Evolutionary conservation across 2,329 filamentous ascomycete genomes (phyloP), one percentile per base, ranked within the genome.

Genomic region (Fusarium miscanthi): DNA sequence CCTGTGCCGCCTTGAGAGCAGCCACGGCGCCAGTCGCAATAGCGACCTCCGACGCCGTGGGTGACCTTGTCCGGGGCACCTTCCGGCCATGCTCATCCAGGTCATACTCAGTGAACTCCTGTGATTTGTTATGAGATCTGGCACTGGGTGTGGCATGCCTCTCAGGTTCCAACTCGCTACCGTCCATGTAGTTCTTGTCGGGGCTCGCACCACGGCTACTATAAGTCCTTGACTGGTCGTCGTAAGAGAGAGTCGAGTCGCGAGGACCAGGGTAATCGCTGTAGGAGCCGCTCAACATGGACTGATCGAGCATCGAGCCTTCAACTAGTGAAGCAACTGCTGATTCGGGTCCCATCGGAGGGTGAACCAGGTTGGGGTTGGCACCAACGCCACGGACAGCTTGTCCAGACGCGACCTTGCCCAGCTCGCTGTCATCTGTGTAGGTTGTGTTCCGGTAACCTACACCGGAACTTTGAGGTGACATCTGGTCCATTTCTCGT

Each of bases 291-390:
- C 78, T 84, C 59, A 97, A 79, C 17, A 92, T 88, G 5, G 94
- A 97, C 57, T 88, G 87, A 8, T 89, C 87, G 21, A 89, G 80
- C 80, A 87, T 84, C 1, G 94, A 95, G 23, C 94, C 94, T 75
- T 96, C 92, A 4, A 91, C 84, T 11, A 98, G 85, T 21, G 95
- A 98, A 12, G 95, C 95, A 16, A 98, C 95, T 14, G 93, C 93
- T 19, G 95, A 98, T 81, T 98, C 95, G 0, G 97, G 91, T 5
- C 89, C 94, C 38, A 90, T 79, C 4, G 89, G 90, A 3, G 89
- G 91, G 75, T 94, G 90, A 6, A 97, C 87, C 77, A 94, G 92
- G 73, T 93, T 87, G 4, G 94, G 92, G 74, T 93, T 97, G 16
- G 91, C 90, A 45, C 88, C 92, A 51, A 94, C 83, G 25, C 88